Conservation (phyloP, 805 yeast species). For the Saccharomycopsis fodiens region DNA sequence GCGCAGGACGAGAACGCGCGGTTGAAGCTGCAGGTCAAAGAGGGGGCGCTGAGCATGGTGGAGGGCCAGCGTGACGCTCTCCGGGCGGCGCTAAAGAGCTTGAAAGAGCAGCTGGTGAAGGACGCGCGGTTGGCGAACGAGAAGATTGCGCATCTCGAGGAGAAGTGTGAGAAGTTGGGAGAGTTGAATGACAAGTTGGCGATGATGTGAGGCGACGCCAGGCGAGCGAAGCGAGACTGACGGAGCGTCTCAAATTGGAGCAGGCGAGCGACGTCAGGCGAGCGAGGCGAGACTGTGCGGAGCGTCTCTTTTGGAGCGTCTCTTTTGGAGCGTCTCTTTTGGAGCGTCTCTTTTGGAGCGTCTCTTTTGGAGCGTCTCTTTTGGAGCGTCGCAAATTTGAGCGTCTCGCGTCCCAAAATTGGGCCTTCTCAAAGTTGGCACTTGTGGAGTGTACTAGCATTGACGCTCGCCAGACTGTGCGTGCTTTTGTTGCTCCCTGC, state of each 20-base stretch:
- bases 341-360: no score
- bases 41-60: constrained; percentile 13
- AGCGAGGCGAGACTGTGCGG: no score
- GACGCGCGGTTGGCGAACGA: constrained; percentile 23
- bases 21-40: constrained; percentile 30
- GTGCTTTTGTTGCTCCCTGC: background rate
- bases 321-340: no score
- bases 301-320: no score
- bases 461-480: background rate
- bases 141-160: constrained; percentile 23
- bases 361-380: no score
- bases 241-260: no score
- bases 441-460: background rate
- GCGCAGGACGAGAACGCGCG: constrained; percentile 28
- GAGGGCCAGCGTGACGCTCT: constrained; percentile 28
- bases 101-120: constrained; percentile 25
- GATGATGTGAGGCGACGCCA: background rate
- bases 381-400: no score
- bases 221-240: no score
- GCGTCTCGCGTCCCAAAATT: no score
- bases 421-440: no score
- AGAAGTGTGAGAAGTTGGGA: constrained; percentile 22
- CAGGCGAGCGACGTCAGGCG: no score
- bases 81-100: constrained; percentile 26
- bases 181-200: constrained; percentile 15